Conservation (phyloP, 2,329 filamentous ascomycete genomes). For the Myrmaecium sp. region DNA sequence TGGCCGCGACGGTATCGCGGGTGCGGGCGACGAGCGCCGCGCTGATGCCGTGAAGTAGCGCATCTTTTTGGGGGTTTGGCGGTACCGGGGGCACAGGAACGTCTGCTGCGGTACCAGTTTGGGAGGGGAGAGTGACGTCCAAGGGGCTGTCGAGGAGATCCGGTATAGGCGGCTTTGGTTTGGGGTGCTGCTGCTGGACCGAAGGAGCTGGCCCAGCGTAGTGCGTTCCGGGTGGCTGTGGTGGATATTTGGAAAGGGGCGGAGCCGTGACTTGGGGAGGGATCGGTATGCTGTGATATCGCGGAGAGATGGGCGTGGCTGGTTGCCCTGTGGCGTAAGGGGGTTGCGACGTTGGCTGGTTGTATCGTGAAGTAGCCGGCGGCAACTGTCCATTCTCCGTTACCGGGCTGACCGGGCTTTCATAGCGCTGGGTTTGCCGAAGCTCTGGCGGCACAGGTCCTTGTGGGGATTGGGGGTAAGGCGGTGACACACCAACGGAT, state of each 20-base stretch:
- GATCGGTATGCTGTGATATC: constrained; percentile 8
- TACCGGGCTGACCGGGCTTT: constrained; percentile 21
- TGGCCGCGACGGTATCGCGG: constrained; percentile 51
- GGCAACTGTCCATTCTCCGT: constrained; percentile 12
- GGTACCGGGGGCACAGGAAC: constrained; percentile 69
- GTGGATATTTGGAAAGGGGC: constrained; percentile 7
- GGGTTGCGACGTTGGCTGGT: constrained; percentile 8
- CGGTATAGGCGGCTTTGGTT: constrained; percentile 10
- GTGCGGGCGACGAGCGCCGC: constrained; percentile 52
- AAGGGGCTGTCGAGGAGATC: constrained; percentile 49
- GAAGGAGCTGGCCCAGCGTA: constrained; percentile 24
- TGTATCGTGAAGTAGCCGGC: constrained; percentile 9
- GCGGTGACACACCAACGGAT: too few relatives aligned
- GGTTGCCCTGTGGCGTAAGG: neutral
- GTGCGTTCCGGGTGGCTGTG: constrained; percentile 13
- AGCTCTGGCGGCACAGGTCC: constrained; percentile 10
- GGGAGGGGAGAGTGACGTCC: constrained; percentile 38
- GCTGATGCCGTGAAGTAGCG: constrained; percentile 61
- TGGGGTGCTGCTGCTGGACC: constrained; percentile 7
- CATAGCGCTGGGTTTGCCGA: constrained; percentile 8
- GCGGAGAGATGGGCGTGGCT: constrained; percentile 7
- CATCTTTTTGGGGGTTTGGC: constrained; percentile 90
- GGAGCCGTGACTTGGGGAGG: constrained; percentile 7
- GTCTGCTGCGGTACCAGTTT: constrained; percentile 27
- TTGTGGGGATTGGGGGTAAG: too few relatives aligned